Evolutionary conservation across 73 alveolate species (phyloP).

Genomic region (Vitrella brassicaformis): DNA sequence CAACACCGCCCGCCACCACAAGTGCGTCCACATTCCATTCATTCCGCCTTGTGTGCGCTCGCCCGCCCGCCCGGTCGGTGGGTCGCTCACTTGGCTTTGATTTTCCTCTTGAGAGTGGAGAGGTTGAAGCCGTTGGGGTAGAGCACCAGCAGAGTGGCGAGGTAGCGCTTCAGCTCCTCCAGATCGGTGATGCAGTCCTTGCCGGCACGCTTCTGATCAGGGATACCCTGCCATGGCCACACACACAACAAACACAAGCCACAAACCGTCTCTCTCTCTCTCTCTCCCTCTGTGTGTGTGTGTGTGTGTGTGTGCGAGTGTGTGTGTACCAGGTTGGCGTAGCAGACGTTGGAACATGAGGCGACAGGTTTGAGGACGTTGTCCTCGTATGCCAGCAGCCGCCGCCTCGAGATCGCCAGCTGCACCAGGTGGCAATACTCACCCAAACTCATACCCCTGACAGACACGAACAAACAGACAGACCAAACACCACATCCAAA

Average conservation of each 20-base stretch:
- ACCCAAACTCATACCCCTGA: not conserved
- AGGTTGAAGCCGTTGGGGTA: not conserved
- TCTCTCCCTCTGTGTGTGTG: no score
- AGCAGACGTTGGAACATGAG: not conserved
- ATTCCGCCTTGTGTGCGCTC: no score
- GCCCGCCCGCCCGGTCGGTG: no score
- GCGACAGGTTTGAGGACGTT: not conserved
- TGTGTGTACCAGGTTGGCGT: not conserved
- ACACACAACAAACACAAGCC: not conserved
- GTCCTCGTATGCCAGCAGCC: not conserved
- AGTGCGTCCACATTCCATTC: no score
- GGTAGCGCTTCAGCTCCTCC: not conserved
- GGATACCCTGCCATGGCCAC: not conserved
- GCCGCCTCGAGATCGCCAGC: not conserved
- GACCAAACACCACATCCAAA: not conserved
- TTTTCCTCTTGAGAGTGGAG: not conserved
- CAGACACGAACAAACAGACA: not conserved
- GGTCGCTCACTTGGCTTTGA: not conserved
- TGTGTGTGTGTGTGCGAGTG: no score
- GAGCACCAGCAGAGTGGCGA: not conserved
- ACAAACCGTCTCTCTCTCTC: no score
- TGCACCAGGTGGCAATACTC: not conserved
- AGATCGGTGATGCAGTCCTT: not conserved
- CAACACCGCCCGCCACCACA: no score
- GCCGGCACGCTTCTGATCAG: not conserved